Percentiles rank a stretch among this genome's conserved stretches.
Conservation (phyloP, 106 monocot species). For the Apostasia shenzhenica region DNA sequence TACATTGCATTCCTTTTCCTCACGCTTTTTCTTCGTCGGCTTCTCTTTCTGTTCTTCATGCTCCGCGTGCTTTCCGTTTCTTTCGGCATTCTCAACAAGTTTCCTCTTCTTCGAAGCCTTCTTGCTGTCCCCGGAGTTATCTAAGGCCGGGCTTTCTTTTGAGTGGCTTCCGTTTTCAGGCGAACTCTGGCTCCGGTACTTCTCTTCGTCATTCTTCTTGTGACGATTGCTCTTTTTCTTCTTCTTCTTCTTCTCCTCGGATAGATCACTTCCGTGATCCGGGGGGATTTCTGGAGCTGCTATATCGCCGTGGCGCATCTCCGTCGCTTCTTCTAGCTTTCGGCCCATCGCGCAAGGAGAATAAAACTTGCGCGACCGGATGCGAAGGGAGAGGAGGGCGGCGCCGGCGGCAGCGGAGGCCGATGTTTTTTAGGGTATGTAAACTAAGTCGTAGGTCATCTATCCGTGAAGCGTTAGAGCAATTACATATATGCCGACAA, state of each 20-base stretch:
- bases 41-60: constrained; percentile 11
- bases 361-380: background rate
- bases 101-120: constrained; percentile 10
- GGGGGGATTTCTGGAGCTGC: constrained; percentile 16
- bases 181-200: constrained; percentile 14
- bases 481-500: no score
- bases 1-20: background rate
- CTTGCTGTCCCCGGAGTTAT: background rate
- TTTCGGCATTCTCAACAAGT: background rate
- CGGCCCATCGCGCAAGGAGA: constrained; percentile 28
- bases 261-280: background rate
- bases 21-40: background rate
- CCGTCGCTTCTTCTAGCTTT: constrained; percentile 8
- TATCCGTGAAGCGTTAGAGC: no score
- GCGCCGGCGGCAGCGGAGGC: background rate
- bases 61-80: background rate
- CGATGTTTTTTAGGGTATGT: constrained; percentile 6
- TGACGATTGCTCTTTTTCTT: background rate
- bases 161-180: background rate
- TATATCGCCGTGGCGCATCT: constrained; percentile 3
- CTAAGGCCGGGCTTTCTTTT: background rate
- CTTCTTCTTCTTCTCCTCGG: constrained; percentile 3
- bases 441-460: no score
- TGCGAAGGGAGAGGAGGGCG: background rate
- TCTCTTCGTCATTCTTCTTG: constrained; percentile 10